Evolutionary conservation across 495 filamentous ascomycete species (phyloP), one percentile per base, ranked within the genome.

Genomic region (Mycothermus thermophilus): DNA sequence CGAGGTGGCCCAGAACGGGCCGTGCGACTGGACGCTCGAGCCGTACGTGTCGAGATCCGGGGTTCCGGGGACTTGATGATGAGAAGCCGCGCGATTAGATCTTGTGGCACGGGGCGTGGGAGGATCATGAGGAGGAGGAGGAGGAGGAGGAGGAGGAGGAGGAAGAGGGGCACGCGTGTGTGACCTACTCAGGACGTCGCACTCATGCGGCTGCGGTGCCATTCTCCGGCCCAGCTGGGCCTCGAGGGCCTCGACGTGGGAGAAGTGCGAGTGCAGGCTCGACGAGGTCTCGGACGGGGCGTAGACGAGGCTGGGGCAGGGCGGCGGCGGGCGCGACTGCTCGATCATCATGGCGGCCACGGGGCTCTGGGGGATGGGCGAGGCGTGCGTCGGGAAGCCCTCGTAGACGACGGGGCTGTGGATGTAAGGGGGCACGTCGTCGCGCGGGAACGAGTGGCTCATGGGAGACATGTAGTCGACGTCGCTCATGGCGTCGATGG

Each of bases 381-480:
- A 64, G 40, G 51, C 61, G 17, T 67, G 63, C 30, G 47, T 46
- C 8, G 61, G 62, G 38, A 54, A 72, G 47, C 45, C 60, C 19
- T 69, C 66, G 45, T 72, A 73, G 29, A 67, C 53, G 3, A 57
- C 56, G 7, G 69, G 67, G 54, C 69, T 72, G 41, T 66, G 59
- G 16, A 68, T 51, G 33, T 58, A 71, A 5, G 59, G 48, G 4
- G 62, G 57, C 4, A 67, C 43, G 23, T 73, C 67, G 19, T 71
- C 64, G 43, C 65, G 49, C 1, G 52, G 53, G 46, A 66, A 73
- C 3, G 67, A 62, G 19, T 66, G 63, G 29, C 51, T 54, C 26
- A 69, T 48, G 8, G 69, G 67, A 15, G 69, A 71, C 34, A 64
- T 59, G 43, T 71, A 73, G 44, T 73, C 66, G 30, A 66, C 58